These are phyloP conservation scores for Stromatinia cepivora DNA, from an alignment of 2,329 filamentous ascomycete genomes.

Conservation along the genomic window DNA sequence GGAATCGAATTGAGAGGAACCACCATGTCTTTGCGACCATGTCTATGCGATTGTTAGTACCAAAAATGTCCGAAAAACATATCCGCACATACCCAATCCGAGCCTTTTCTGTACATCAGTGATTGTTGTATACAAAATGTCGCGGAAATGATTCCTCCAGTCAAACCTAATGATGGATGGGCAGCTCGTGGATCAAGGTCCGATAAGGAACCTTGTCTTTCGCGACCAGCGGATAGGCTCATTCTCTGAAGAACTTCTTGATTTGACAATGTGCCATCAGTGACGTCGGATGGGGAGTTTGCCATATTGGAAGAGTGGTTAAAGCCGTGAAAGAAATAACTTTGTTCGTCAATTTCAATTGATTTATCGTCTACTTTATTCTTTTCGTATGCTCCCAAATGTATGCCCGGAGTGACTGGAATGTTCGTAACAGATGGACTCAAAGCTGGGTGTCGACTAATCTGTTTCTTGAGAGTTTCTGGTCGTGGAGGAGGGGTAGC, in stretches of 20 bases:
- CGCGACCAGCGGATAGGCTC: slow-evolving; percentile 41
- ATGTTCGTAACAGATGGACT: slow-evolving; percentile 35
- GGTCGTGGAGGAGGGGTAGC: background rate
- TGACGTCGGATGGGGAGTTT: slow-evolving; percentile 36
- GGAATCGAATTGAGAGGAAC: slow-evolving; percentile 89
- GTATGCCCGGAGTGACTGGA: slow-evolving; percentile 39
- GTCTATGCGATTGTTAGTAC: slow-evolving; percentile 52
- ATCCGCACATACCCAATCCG: slow-evolving; percentile 57
- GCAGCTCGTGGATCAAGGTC: slow-evolving; percentile 54
- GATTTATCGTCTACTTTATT: slow-evolving; percentile 22
- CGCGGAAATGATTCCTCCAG: slow-evolving; percentile 65
- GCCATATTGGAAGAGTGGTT: slow-evolving; percentile 32
- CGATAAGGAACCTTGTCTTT: slow-evolving; percentile 48
- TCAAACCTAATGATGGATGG: slow-evolving; percentile 58
- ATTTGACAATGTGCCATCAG: slow-evolving; percentile 43
- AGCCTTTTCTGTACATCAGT: slow-evolving; percentile 57
- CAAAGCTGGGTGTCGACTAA: slow-evolving; percentile 37
- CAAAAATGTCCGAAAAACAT: background rate
- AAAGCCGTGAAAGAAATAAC: slow-evolving; percentile 35
- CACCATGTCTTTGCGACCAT: slow-evolving; percentile 75
- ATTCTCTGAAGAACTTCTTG: slow-evolving; percentile 48
- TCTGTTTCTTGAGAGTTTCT: slow-evolving; percentile 25
- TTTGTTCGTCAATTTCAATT: slow-evolving; percentile 16
- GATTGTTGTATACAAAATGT: slow-evolving; percentile 64
- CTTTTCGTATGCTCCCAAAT: slow-evolving; percentile 31